Evolutionary conservation across 139 green algal species (phyloP), one percentile per base, ranked within the genome.

Genomic region (Nannochloris sp.): DNA sequence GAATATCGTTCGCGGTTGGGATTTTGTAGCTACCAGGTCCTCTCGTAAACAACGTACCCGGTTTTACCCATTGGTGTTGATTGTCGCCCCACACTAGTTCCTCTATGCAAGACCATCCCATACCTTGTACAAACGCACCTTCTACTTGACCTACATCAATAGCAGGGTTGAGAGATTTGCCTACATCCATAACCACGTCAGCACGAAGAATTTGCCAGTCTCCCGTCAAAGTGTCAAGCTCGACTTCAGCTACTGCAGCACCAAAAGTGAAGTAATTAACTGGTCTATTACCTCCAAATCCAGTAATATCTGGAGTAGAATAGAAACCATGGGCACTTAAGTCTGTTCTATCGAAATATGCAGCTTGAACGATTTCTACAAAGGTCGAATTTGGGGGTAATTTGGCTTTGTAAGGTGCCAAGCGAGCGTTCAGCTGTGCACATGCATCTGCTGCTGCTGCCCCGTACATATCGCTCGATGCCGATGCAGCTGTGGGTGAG

Each of bases 61-160:
- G 88, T 2, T 68, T 68, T 34, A 97, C 77, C 88, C 88, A 95
- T 0, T 64, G 54, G 73, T 95, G 88, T 64, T 82, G 63, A 37
- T 76, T 74, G 76, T 98, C 92, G 1, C 92, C 93, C 87, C 91
- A 97, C 62, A 92, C 80, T 60, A 98, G 70, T 84, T 98, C 93
- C 84, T 98, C 93, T 7, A 97, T 79, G 57, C 83, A 89, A 45
- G 81, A 68, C 92, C 91, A 98, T 19, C 92, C 92, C 83, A 98
- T 82, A 55, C 92, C 92, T 78, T 97, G 92, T 63, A 77, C 66
- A 66, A 97, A 97, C 9, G 81, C 92, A 45, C 92, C 92, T 75
- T 98, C 92, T 35, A 98, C 82, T 85, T 97, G 91, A 0, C 92
- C 92, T 23, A 98, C 87, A 81, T 98, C 92, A 37, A 98, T 95